phyloP scores from a whole-genome alignment of 805 yeast genomes.

The Dipodascus geniculatus region DNA sequence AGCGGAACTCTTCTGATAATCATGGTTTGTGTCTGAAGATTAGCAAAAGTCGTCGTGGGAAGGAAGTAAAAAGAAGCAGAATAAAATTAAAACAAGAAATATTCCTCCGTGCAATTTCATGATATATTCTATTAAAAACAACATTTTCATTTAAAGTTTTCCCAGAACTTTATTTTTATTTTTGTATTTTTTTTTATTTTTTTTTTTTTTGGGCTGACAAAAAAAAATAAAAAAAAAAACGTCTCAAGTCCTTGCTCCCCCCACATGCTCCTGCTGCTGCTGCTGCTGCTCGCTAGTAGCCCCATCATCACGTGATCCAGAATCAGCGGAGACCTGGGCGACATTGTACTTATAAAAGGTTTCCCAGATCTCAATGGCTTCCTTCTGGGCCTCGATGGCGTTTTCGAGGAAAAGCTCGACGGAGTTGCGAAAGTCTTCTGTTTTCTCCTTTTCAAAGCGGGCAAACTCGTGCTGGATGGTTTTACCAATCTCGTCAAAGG shows the following conservation, averaged over 20 bases:
- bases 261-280: no score
- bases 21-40: no score
- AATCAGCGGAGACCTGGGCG: slow-evolving; percentile 25
- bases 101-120: no score
- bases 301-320: not conserved
- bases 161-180: no score
- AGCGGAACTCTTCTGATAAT: not conserved
- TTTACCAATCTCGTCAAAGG: slow-evolving; percentile 51
- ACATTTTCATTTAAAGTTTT: not conserved
- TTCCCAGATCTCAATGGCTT: slow-evolving; percentile 39
- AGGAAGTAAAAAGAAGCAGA: not conserved
- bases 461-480: slow-evolving; percentile 58
- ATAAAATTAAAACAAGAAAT: no score
- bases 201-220: no score
- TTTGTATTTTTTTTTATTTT: no score
- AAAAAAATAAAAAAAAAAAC: no score
- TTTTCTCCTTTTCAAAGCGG: slow-evolving; percentile 59
- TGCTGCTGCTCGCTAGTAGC: no score
- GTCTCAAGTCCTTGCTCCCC: no score
- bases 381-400: slow-evolving; percentile 87
- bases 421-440: slow-evolving; percentile 75
- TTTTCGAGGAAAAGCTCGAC: slow-evolving; percentile 87
- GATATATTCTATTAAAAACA: not conserved
- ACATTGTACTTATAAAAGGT: slow-evolving; percentile 38
- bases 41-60: no score